Evolutionary conservation across 1,284 basidiomycete genomes (phyloP).

Genomic region (Gomphus bonarii): DNA sequence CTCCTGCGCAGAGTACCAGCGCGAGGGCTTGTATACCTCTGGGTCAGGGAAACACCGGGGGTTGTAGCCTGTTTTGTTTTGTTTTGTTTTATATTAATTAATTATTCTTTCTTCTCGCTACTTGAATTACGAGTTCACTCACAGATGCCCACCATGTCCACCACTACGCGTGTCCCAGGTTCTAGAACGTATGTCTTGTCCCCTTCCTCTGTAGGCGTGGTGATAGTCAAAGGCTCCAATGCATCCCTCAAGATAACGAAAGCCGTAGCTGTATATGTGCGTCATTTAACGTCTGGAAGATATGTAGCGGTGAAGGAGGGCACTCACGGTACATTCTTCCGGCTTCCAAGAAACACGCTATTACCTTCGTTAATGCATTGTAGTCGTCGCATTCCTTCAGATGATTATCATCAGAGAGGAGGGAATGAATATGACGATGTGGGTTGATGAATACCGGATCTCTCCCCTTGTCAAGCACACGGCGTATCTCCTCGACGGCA

Average conservation of each 20-base stretch:
- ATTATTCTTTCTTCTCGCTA: too few species aligned
- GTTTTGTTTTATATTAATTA: neutral
- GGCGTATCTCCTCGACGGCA: conserved; percentile 11
- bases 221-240: neutral
- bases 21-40: conserved; percentile 15
- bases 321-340: neutral
- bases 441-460: neutral
- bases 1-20: conserved; percentile 21
- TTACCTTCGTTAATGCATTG: neutral
- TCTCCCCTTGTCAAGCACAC: conserved; percentile 11
- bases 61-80: neutral
- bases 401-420: conserved; percentile 33
- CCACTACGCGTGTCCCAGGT: neutral
- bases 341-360: neutral
- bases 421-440: conserved; percentile 9
- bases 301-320: conserved; percentile 26
- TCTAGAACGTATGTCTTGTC: neutral
- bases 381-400: conserved; percentile 17
- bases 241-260: neutral
- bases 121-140: neutral
- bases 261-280: neutral
- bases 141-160: neutral
- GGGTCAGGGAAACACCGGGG: conserved; percentile 8
- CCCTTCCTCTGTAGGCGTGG: neutral
- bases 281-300: neutral